Base-by-base conservation (phyloP, 768 basidiomycete species). In the Lentinula sp. region DNA sequence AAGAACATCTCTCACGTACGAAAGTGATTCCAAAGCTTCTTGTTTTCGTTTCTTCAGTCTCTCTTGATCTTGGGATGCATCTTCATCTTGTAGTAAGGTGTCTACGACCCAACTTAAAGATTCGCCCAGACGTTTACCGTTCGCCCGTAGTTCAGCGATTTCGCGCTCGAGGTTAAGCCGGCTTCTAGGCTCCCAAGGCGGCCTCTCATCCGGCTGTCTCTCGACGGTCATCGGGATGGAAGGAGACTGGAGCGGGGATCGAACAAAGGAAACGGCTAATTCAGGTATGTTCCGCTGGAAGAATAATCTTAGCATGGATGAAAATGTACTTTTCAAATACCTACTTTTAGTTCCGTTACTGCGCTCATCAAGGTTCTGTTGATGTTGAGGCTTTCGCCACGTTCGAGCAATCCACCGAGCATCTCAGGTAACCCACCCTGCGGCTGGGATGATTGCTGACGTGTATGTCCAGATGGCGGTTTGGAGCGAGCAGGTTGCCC, bases 251-350 rank as follows among this genome's bases (percentile, higher is more conserved):
- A 78, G 79, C 2, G 85, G 80, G 5, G 88, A 75, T 21, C 84
- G 84, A 39, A 82, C 80, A 11, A 94, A 77, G 11, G 86, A 84
- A 8, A 82, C 81, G 10, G 88, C 78, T n/a, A 95, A 68, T 65
- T 96, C 94, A 2, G 94, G 93, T 11, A 96, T 82, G 70, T 93
- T 95, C 59, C 85, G 86, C 92, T 93, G 63, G 3, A 56, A 62
- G 51, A 23, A 31, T 7, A 42, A 5, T 56, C 6, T 31, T 21
- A 4, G 18, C 13, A 56, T 4, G 13, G 7, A 15, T 6, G 4
- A n/a, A 28, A 15, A 31, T 1, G 4, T n/a, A 4, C 13, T 21
- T 46, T 9, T 57, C 53, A 63, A 61, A 60, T 34, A 67, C 82
- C 66, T 65, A 91, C 94, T 73, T 83, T 85, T 43, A 89, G 73